phyloP scores from a whole-genome alignment of 2,329 filamentous ascomycete species.

The Xylariaceae sp. region DNA sequence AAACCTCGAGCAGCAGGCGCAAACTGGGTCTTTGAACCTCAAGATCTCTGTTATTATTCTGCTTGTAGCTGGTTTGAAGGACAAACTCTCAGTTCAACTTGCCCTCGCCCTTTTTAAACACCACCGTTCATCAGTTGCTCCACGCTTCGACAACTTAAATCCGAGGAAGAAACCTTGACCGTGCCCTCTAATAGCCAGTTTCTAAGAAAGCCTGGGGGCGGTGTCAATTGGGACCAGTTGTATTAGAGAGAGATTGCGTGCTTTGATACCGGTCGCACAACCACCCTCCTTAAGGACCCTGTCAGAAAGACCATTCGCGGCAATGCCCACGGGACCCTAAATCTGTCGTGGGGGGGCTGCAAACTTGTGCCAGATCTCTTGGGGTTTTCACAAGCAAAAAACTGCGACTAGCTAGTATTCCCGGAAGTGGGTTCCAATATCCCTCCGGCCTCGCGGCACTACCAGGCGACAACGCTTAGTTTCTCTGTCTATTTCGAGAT shows the following conservation, averaged over 20 bases:
- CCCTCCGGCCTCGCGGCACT: not conserved
- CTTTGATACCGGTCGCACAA: constrained; percentile 25
- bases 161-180: constrained; percentile 1
- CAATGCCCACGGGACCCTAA: constrained; percentile 25
- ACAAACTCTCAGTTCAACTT: constrained; percentile 1
- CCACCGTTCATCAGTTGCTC: not conserved
- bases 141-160: not conserved
- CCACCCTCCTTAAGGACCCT: constrained; percentile 12
- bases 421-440: constrained; percentile 4
- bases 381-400: not conserved
- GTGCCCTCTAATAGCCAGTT: constrained; percentile 15
- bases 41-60: no score
- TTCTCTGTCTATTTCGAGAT: constrained; percentile 7
- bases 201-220: constrained; percentile 5
- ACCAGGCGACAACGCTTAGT: constrained; percentile 9
- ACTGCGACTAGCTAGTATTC: not conserved
- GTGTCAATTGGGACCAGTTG: constrained; percentile 24
- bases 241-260: constrained; percentile 33
- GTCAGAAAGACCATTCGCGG: constrained; percentile 16
- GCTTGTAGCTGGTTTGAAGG: no score
- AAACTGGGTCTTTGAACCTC: no score
- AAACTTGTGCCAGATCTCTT: constrained; percentile 11
- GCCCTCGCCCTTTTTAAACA: constrained; percentile 2
- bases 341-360: constrained; percentile 20
- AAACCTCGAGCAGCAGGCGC: constrained; percentile 22